phyloP scores from a whole-genome alignment of 768 basidiomycete species.

The Suillus placidus region DNA sequence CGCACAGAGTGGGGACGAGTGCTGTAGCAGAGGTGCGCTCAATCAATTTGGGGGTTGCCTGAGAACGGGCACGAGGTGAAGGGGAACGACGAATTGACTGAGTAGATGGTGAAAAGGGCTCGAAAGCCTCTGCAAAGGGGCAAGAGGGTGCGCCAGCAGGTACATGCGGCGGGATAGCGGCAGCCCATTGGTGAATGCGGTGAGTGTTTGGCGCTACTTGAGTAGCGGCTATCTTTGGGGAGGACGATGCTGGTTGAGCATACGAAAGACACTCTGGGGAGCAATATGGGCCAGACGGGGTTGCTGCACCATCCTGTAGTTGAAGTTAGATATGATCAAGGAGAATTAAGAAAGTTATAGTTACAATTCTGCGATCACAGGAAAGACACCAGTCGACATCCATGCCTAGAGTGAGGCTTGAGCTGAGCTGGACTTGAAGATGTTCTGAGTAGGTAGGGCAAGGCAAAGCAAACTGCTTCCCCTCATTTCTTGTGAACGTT shows the following conservation, averaged over 20 bases:
- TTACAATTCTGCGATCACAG: conserved; percentile 61
- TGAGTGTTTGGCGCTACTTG: conserved; percentile 10
- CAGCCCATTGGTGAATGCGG: conserved; percentile 34
- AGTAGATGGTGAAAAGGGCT: conserved; percentile 5
- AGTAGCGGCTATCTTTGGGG: conserved; percentile 1
- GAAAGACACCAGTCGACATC: conserved; percentile 74
- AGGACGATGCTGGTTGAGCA: conserved; percentile 40
- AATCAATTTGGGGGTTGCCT: conserved; percentile 38
- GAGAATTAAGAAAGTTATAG: conserved; percentile 29
- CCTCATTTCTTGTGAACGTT: conserved; percentile 13
- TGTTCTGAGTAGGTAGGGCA: conserved; percentile 24
- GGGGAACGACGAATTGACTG: conserved; percentile 7
- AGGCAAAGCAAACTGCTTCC: conserved; percentile 14
- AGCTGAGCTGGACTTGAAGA: conserved; percentile 20
- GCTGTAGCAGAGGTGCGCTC: conserved; percentile 33
- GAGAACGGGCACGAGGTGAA: conserved; percentile 22
- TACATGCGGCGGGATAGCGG: conserved; percentile 33
- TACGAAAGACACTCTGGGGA: conserved; percentile 46
- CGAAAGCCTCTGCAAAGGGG: conserved; percentile 28
- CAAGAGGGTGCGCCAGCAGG: conserved; percentile 33
- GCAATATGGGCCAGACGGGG: conserved; percentile 53
- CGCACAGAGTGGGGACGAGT: conserved; percentile 50
- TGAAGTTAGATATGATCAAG: conserved; percentile 6
- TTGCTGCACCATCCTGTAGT: conserved; percentile 25
- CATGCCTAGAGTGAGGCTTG: conserved; percentile 33